Evolutionary conservation across 1,284 basidiomycete species (phyloP).

Genomic region (Athelia psychrophila): DNA sequence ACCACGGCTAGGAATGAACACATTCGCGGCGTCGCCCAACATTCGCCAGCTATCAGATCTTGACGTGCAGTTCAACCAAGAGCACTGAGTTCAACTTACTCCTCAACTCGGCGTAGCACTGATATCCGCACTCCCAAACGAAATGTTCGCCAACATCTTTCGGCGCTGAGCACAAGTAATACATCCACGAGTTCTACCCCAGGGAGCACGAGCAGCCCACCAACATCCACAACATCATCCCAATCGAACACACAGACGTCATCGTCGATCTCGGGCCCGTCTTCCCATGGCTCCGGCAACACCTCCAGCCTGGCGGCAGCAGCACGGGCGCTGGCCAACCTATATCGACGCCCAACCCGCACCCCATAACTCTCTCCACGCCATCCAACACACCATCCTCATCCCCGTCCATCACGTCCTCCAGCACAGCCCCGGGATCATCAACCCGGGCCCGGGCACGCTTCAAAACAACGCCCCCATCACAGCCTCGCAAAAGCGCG

Average conservation of each 20-base stretch:
- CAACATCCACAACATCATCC: neutral
- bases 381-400: conserved; percentile 5
- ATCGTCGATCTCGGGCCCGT: too few relatives aligned
- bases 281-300: neutral
- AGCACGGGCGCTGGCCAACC: neutral
- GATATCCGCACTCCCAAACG: too few relatives aligned
- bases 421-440: conserved; percentile 20
- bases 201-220: neutral
- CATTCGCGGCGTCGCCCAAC: too few relatives aligned
- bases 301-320: neutral
- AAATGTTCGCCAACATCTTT: too few relatives aligned
- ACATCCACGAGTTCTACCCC: too few relatives aligned
- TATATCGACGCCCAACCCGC: neutral
- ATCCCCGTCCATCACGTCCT: conserved; percentile 11
- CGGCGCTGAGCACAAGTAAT: too few relatives aligned
- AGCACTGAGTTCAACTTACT: too few relatives aligned
- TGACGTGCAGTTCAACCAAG: too few relatives aligned
- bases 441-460: conserved; percentile 23
- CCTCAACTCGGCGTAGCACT: too few relatives aligned
- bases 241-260: neutral
- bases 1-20: too few relatives aligned
- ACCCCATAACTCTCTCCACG: neutral
- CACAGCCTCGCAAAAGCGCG: conserved; percentile 20
- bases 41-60: too few relatives aligned
- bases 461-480: conserved; percentile 10